Evolutionary conservation across 2,329 filamentous ascomycete genomes (phyloP).

Genomic region (Fusarium sp.): DNA sequence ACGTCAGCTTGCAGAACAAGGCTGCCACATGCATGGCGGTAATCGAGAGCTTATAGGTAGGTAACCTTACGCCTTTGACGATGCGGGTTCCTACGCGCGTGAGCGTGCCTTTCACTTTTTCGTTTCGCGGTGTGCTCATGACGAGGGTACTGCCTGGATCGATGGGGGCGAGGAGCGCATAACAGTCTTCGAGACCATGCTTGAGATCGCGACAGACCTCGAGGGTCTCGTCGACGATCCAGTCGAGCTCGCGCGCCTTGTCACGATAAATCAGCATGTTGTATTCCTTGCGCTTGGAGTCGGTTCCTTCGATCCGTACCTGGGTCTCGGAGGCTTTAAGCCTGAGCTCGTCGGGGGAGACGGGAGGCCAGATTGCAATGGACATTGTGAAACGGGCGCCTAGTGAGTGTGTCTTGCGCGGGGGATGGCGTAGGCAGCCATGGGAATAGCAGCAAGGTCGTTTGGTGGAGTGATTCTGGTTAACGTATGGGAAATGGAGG

Average conservation of each 20-base stretch:
- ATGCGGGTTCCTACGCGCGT: slow-evolving; percentile 91
- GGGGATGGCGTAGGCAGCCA: slow-evolving; percentile 38
- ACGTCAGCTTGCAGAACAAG: slow-evolving; percentile 19
- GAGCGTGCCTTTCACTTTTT: slow-evolving; percentile 91
- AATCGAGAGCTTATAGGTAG: slow-evolving; percentile 33
- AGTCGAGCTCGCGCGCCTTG: slow-evolving; percentile 64
- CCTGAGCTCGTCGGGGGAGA: slow-evolving; percentile 63
- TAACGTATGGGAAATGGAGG: slow-evolving; percentile 32
- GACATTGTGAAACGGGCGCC: slow-evolving; percentile 58
- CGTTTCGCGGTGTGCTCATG: slow-evolving; percentile 85
- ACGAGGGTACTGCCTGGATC: slow-evolving; percentile 91
- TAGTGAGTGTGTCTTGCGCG: slow-evolving; percentile 18
- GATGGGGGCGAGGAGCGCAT: slow-evolving; percentile 83
- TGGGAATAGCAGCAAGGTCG: slow-evolving; percentile 16
- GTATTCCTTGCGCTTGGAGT: neutral
- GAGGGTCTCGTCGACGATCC: slow-evolving; percentile 64
- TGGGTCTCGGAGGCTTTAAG: slow-evolving; percentile 61
- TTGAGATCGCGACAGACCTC: slow-evolving; percentile 62
- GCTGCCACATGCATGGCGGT: slow-evolving; percentile 1
- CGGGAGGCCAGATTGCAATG: slow-evolving; percentile 67
- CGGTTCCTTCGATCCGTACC: slow-evolving; percentile 52
- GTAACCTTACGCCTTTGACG: slow-evolving; percentile 79
- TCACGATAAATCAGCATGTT: slow-evolving; percentile 46
- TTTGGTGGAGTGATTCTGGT: slow-evolving; percentile 11
- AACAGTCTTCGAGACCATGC: slow-evolving; percentile 85